Conservation (phyloP, 2,329 filamentous ascomycete species). For the Onygenales sp. region DNA sequence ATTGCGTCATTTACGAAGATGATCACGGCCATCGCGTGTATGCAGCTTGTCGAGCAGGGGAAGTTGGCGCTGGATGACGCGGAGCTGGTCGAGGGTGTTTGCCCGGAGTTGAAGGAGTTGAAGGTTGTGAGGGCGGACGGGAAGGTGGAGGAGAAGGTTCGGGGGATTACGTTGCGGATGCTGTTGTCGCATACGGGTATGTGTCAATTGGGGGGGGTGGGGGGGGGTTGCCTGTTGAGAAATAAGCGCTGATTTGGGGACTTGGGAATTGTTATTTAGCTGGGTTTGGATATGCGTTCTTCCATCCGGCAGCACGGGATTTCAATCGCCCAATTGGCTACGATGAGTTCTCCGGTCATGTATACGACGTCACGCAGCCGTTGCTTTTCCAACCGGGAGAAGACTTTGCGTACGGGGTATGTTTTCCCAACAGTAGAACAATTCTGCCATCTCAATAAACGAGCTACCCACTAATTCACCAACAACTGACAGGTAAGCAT, state of each 20-base stretch:
- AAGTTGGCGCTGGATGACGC: conserved; percentile 33
- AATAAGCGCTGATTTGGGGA: neutral
- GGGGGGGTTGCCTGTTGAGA: no score
- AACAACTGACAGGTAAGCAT: conserved; percentile 32
- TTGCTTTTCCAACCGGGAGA: conserved; percentile 55
- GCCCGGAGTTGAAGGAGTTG: conserved; percentile 35
- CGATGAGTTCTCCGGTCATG: conserved; percentile 50
- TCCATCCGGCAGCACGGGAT: conserved; percentile 40
- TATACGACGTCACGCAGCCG: conserved; percentile 44
- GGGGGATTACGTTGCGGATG: conserved; percentile 49
- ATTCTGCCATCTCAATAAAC: neutral
- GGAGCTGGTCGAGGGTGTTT: conserved; percentile 29
- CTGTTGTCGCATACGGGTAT: conserved; percentile 41
- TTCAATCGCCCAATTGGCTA: conserved; percentile 41
- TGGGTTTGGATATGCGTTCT: conserved; percentile 51
- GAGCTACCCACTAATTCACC: no score
- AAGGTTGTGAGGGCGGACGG: conserved; percentile 32
- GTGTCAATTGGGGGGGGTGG: no score
- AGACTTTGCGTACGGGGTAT: conserved; percentile 51
- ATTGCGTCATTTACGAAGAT: conserved; percentile 45
- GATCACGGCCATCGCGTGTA: conserved; percentile 34
- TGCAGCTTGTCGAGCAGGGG: conserved; percentile 40
- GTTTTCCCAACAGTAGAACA: conserved; percentile 16
- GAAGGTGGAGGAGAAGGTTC: conserved; percentile 33
- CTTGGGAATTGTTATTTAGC: conserved; percentile 23